phyloP scores from a whole-genome alignment of 257 asterid genomes.

The Euphrasia confusa region DNA sequence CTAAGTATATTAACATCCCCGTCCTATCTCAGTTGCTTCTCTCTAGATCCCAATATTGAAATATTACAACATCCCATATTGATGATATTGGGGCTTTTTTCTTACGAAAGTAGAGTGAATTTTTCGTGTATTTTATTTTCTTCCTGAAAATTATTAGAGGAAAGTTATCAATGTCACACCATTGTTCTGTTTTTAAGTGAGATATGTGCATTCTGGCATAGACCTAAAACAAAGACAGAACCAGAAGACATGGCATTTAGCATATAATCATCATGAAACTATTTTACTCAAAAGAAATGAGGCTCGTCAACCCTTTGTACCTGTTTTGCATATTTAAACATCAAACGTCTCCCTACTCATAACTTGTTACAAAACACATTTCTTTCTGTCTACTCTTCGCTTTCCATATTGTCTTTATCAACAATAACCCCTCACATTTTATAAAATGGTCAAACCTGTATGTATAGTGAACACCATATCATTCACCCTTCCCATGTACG shows the following conservation, averaged over 20 bases:
- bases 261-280: background rate
- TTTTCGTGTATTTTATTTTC: background rate
- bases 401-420: background rate
- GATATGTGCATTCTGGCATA: background rate
- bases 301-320: background rate
- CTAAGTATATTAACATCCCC: background rate
- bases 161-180: background rate
- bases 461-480: no score
- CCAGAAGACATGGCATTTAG: background rate
- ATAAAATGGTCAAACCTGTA: no score
- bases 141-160: background rate
- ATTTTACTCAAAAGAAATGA: background rate
- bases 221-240: no score
- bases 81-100: background rate
- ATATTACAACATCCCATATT: no score
- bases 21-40: background rate
- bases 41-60: background rate
- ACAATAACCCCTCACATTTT: background rate
- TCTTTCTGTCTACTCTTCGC: background rate
- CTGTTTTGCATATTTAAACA: background rate
- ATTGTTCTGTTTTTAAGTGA: background rate
- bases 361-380: background rate
- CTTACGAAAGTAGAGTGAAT: background rate
- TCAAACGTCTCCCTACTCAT: background rate
- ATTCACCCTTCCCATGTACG: background rate